A percentile compares a stretch with the other conserved stretches of the same genome.
Evolutionary conservation across 2,329 filamentous ascomycete genomes (phyloP).

Genomic region (Westerdykella ornata): DNA sequence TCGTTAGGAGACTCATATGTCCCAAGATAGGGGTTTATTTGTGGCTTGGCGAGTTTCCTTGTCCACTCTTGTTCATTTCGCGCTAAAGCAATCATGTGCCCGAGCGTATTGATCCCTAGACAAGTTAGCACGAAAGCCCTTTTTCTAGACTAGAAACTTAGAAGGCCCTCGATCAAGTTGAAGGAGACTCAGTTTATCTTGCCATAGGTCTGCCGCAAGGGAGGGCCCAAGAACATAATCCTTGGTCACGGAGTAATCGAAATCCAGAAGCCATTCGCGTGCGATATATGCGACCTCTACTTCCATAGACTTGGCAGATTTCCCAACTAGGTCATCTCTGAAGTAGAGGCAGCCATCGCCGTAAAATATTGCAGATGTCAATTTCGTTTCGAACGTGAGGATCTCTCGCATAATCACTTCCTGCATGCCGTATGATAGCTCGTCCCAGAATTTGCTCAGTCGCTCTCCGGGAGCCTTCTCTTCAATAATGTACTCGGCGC

Average conservation of each 20-base stretch:
- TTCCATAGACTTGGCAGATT: background rate
- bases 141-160: conserved; percentile 2
- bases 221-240: conserved; percentile 6
- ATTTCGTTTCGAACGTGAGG: conserved; percentile 3
- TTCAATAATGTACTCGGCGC: conserved; percentile 19
- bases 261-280: background rate
- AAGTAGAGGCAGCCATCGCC: conserved; percentile 9
- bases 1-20: conserved; percentile 4
- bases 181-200: conserved; percentile 1
- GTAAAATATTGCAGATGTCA: conserved; percentile 4
- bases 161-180: conserved; percentile 7
- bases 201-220: conserved; percentile 4
- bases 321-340: conserved; percentile 8
- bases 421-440: background rate
- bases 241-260: background rate
- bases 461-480: conserved; percentile 13
- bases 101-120: conserved; percentile 4
- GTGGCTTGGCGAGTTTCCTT: conserved; percentile 5
- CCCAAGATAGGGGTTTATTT: conserved; percentile 7
- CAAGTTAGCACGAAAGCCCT: background rate
- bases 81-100: conserved; percentile 4
- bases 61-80: conserved; percentile 6
- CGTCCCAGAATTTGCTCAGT: background rate
- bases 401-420: conserved; percentile 3
- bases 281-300: background rate